Percentiles rank a stretch among this genome's conserved stretches.
Conservation (phyloP, 2,329 filamentous ascomycete genomes). For the Ceratocystis eucalypticola region DNA sequence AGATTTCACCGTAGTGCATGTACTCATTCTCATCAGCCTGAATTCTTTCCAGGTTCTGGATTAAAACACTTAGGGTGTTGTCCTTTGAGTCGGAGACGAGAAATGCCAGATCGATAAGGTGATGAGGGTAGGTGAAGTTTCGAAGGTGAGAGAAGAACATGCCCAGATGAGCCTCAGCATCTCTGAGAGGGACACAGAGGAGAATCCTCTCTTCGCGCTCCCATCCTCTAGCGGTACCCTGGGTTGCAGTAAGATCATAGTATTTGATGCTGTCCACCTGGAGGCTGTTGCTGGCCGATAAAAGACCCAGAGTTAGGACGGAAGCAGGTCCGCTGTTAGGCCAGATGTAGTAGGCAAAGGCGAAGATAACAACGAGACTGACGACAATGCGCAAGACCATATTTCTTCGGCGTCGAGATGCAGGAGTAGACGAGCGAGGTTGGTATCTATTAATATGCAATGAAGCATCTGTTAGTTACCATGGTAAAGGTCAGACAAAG, state of each 20-base stretch:
- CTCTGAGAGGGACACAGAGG: slow-evolving; percentile 83
- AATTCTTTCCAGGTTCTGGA: slow-evolving; percentile 59
- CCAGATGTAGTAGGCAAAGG: slow-evolving; percentile 65
- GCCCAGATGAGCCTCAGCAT: slow-evolving; percentile 77
- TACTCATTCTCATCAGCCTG: slow-evolving; percentile 68
- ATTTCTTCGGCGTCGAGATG: slow-evolving; percentile 58
- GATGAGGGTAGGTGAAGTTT: slow-evolving; percentile 95
- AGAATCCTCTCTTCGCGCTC: slow-evolving; percentile 91
- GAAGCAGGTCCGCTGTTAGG: slow-evolving; percentile 44
- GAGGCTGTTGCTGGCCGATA: slow-evolving; percentile 53
- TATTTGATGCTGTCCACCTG: slow-evolving; percentile 92
- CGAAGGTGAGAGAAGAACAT: slow-evolving; percentile 99
- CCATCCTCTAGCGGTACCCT: slow-evolving; percentile 87
- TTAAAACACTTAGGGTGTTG: slow-evolving; percentile 63
- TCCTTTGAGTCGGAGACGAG: slow-evolving; percentile 96
- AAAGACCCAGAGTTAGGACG: slow-evolving; percentile 54
- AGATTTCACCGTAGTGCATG: slow-evolving; percentile 87
- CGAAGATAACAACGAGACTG: slow-evolving; percentile 42
- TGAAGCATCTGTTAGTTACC: slow-evolving; percentile 2
- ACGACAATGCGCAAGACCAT: slow-evolving; percentile 55
- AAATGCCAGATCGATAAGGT: slow-evolving; percentile 91
- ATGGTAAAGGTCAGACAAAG: not conserved
- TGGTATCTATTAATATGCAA: slow-evolving; percentile 53
- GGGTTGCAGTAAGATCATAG: slow-evolving; percentile 84
- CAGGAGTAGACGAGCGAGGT: slow-evolving; percentile 60